Conservation (phyloP, 805 yeast genomes). For the Metschnikowia hibisci region DNA sequence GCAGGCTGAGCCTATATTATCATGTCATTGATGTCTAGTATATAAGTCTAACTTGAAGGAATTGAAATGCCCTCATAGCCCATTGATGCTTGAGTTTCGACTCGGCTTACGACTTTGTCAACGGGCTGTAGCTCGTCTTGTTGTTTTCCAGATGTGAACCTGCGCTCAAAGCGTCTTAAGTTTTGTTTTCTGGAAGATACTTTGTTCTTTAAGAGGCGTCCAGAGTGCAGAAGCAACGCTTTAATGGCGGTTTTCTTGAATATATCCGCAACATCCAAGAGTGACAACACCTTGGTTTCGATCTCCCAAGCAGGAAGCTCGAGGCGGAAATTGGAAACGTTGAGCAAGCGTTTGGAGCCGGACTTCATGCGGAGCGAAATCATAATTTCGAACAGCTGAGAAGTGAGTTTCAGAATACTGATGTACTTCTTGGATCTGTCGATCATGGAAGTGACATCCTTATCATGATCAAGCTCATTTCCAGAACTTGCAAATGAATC, state of each 20-base stretch:
- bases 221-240: conserved; percentile 33
- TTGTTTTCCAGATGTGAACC: background rate
- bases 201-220: conserved; percentile 34
- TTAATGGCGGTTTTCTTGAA: conserved; percentile 30
- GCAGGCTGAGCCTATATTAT: background rate
- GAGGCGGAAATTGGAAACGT: conserved; percentile 35
- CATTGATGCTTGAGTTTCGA: no score
- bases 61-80: no score
- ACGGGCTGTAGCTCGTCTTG: background rate
- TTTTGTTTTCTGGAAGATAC: conserved; percentile 15
- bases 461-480: conserved; percentile 6
- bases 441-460: conserved; percentile 56
- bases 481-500: conserved; percentile 5
- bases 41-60: no score
- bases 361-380: conserved; percentile 33
- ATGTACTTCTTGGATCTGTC: conserved; percentile 68
- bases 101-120: no score
- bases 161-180: conserved; percentile 3
- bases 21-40: background rate
- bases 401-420: conserved; percentile 54
- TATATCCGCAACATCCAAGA: conserved; percentile 32
- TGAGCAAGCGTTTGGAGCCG: conserved; percentile 34
- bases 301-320: conserved; percentile 33
- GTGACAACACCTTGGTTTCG: conserved; percentile 29
- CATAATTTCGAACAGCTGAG: conserved; percentile 23